Conservation (phyloP, 768 basidiomycete species). For the Hortiboletus flavorubellus region DNA sequence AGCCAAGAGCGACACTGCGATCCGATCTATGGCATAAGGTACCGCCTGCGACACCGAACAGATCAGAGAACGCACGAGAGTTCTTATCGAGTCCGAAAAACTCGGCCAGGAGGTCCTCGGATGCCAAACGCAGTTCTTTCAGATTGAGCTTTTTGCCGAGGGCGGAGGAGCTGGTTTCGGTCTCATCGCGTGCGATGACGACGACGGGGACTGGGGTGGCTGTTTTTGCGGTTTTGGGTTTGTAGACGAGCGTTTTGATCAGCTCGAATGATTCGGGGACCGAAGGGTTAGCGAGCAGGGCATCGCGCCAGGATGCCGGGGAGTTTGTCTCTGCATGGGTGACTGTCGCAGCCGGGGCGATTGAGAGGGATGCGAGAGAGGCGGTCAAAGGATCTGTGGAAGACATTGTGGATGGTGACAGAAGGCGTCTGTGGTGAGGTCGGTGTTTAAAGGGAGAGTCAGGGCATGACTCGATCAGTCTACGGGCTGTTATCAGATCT, state of each 20-base stretch:
- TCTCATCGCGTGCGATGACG: constrained; percentile 79
- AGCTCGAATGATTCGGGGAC: constrained; percentile 64
- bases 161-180: constrained; percentile 75
- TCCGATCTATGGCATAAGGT: constrained; percentile 10
- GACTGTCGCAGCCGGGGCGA: constrained; percentile 50
- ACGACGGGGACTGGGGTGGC: constrained; percentile 82
- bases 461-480: constrained; percentile 27
- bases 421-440: neutral
- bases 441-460: constrained; percentile 15
- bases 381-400: constrained; percentile 32
- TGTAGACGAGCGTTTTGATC: constrained; percentile 90
- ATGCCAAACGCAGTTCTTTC: constrained; percentile 85
- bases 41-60: neutral
- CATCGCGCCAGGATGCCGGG: constrained; percentile 74
- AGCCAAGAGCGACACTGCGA: constrained; percentile 76
- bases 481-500: constrained; percentile 20
- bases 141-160: constrained; percentile 77
- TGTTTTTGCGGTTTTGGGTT: constrained; percentile 92
- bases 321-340: constrained; percentile 63
- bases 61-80: constrained; percentile 57
- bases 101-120: constrained; percentile 80
- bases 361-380: constrained; percentile 51
- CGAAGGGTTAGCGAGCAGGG: constrained; percentile 50
- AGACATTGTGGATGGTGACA: constrained; percentile 31
- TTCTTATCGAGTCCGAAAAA: constrained; percentile 85